Evolutionary conservation across 768 basidiomycete genomes (phyloP), one percentile per base, ranked within the genome.

Genomic region (Boletus eberwhitei): DNA sequence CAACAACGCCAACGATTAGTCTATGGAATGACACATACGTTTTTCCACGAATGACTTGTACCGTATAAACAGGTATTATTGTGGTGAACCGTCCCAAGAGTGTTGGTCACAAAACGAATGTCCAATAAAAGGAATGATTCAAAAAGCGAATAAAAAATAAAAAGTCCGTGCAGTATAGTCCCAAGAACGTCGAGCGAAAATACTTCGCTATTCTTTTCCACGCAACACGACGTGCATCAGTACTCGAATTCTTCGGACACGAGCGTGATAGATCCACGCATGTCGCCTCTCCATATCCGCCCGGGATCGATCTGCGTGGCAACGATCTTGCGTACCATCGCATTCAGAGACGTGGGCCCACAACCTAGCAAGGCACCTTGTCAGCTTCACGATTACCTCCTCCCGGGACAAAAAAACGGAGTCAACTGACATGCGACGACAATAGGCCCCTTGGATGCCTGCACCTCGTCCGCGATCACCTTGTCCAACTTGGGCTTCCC

Each of bases 161-260:
- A 31, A 19, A 52, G n/a, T 8, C 31, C 22, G 11, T 32, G 13
- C 22, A 13, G 40, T 21, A 24, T 13, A 12, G 3, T 22, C 4
- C 6, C 52, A 14, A 21, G 13, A 50, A 47, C 7, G 12, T 16
- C 14, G 19, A 46, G 45, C 14, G 11, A 26, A 19, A 21, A 11
- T 32, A 32, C 31, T 32, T 32, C 8, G 29, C 29, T 9, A 8
- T 8, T 13, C 6, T 5, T 21, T 32, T 14, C 6, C 26, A 21
- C 13, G 5, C 31, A 16, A 29, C 12, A 12, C 13, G 14, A 34
- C 8, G 24, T 24, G 7, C 13, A 17, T 79, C 67, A 88, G 60
- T 79, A 82, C 53, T 81, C 80, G 62, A 86, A 87, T 58, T 89
- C 85, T 63, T 89, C 87, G 2, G 83, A 82, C 31, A 86, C 75